Conservation (phyloP, 805 yeast genomes). For the Hanseniaspora nectarophila region DNA sequence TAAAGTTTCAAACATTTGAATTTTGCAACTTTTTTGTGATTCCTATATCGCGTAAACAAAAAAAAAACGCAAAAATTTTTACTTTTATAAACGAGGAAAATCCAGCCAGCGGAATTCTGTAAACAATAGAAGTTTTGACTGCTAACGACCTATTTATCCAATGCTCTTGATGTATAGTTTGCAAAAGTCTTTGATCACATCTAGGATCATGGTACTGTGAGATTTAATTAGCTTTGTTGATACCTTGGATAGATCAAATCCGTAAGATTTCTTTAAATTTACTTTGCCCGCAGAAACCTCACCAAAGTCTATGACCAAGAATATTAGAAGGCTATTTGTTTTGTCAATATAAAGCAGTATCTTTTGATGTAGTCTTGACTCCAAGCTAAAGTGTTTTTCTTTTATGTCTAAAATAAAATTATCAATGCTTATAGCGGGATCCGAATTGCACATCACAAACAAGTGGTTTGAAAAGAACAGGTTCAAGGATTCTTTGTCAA, state of each 20-base stretch:
- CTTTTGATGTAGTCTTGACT: not conserved
- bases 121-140: not conserved
- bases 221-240: not conserved
- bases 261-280: not conserved
- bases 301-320: not conserved
- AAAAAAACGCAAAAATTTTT: not conserved
- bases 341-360: not conserved
- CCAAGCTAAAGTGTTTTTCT: not conserved
- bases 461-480: not conserved
- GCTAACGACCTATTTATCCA: not conserved
- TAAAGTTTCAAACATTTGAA: not conserved
- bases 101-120: not conserved
- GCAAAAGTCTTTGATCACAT: not conserved
- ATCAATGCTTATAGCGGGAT: not conserved
- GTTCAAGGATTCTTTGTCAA: not conserved
- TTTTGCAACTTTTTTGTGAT: too few species aligned
- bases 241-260: not conserved
- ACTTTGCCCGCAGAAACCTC: not conserved
- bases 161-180: not conserved
- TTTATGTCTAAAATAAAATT: not conserved
- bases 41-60: not conserved
- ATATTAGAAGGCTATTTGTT: not conserved
- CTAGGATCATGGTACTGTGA: not conserved
- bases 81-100: not conserved
- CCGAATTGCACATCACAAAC: not conserved